Evolutionary conservation across 192 early-diverging fungal species (phyloP), one percentile per base, ranked within the genome.

Genomic region (Phlyctochytrium planicorne): DNA sequence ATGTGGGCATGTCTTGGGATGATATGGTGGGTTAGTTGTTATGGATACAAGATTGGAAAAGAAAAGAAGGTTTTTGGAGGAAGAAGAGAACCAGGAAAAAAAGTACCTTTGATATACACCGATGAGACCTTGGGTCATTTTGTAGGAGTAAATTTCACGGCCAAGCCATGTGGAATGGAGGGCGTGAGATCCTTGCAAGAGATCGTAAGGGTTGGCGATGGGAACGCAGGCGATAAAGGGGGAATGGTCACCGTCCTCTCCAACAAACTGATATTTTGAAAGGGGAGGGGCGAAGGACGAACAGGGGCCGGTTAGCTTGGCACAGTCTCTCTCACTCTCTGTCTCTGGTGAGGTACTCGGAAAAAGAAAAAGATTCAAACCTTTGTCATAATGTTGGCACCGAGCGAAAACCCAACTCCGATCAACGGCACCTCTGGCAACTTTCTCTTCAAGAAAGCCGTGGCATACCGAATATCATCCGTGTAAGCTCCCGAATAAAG

Each of bases 351-450:
- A n/a, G n/a, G n/a, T n/a, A n/a, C n/a, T n/a, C n/a, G n/a, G n/a
- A n/a, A n/a, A n/a, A n/a, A n/a, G n/a, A n/a, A n/a, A n/a, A n/a
- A n/a, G n/a, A n/a, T n/a, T n/a, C n/a, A n/a, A n/a, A 74, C 84
- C 80, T 96, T 98, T 65, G 90, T 88, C 34, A 98, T 62, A 52
- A 98, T 85, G 70, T 98, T 98, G 31, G 94, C 85, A 25, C 96
- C 96, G 55, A 98, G 79, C 37, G 91, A 93, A 74, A 91, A 98
- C 2, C 96, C 96, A 62, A 93, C 77, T 23, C 87, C 92, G 53
- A 94, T 75, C 47, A 96, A 63, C 24, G 90, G 82, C 32, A 91
- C 84, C 32, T 74, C 63, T 1, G 92, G 88, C 59, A 84, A 65
- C 35, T 80, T 70, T 50, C 70, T 20, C 10, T 71, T 78, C 56